Evolutionary conservation across 2,329 filamentous ascomycete species (phyloP).

Genomic region (Phialophora verrucosa): DNA sequence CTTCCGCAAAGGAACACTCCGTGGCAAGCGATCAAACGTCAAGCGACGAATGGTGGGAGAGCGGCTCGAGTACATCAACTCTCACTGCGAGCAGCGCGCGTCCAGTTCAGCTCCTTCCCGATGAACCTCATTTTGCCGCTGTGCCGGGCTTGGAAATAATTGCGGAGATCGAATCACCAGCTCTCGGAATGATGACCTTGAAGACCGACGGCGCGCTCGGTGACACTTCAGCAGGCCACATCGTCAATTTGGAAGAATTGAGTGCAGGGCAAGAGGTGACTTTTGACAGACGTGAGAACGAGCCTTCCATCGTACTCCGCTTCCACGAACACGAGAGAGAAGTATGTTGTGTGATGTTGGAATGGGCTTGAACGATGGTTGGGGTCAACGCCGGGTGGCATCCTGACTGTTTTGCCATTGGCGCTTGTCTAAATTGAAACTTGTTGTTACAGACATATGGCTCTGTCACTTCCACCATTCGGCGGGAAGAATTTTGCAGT

Average conservation of each 20-base stretch:
- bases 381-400: not conserved
- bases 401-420: not conserved
- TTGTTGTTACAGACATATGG: not conserved
- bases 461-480: not conserved
- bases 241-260: slow-evolving; percentile 16
- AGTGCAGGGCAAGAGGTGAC: slow-evolving; percentile 12
- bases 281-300: slow-evolving; percentile 6
- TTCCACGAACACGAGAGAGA: not conserved
- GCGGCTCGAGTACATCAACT: not conserved
- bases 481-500: not conserved
- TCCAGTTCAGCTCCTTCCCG: slow-evolving; percentile 2
- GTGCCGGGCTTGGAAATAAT: slow-evolving; percentile 2
- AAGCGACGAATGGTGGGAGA: slow-evolving; percentile 5
- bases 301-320: slow-evolving; percentile 12
- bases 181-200: slow-evolving; percentile 2
- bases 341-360: slow-evolving; percentile 3
- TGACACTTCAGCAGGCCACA: not conserved
- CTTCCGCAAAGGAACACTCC: not conserved
- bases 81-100: not conserved
- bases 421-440: not conserved
- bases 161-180: slow-evolving; percentile 17
- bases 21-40: not conserved
- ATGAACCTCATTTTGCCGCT: slow-evolving; percentile 1
- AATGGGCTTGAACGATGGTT: slow-evolving; percentile 5
- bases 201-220: not conserved